These are phyloP conservation scores for Myochromella boudieri DNA, from an alignment of 768 basidiomycete genomes.

Conservation along the genomic window DNA sequence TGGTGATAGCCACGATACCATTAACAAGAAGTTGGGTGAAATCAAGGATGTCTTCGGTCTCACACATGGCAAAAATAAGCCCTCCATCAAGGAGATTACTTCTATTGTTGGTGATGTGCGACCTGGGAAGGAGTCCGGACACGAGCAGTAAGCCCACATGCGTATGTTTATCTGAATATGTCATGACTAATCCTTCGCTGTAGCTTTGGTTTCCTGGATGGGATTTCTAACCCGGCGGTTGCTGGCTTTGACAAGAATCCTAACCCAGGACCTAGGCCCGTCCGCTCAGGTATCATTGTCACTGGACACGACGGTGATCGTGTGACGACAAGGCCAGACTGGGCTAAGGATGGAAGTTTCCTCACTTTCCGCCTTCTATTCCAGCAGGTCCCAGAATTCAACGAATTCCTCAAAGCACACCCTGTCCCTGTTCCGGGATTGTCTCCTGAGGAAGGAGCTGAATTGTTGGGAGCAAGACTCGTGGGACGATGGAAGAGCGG, in stretches of 20 bases:
- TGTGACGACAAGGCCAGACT: slow-evolving; percentile 29
- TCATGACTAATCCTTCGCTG: not conserved
- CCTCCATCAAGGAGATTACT: slow-evolving; percentile 39
- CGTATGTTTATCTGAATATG: not conserved
- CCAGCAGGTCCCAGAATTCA: slow-evolving; percentile 54
- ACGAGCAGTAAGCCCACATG: slow-evolving; percentile 41
- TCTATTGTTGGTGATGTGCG: slow-evolving; percentile 40
- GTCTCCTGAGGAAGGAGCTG: slow-evolving; percentile 38
- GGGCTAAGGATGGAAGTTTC: slow-evolving; percentile 52
- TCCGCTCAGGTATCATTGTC: slow-evolving; percentile 43
- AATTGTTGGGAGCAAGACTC: slow-evolving; percentile 51
- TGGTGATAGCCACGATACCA: slow-evolving; percentile 38
- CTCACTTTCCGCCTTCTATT: slow-evolving; percentile 50
- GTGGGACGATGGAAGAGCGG: slow-evolving; percentile 59
- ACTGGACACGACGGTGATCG: slow-evolving; percentile 44
- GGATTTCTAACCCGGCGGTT: slow-evolving; percentile 50
- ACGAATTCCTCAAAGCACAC: slow-evolving; percentile 42
- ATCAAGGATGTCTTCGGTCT: slow-evolving; percentile 37
- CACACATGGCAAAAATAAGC: slow-evolving; percentile 10
- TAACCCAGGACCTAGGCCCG: slow-evolving; percentile 35
- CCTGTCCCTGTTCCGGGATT: slow-evolving; percentile 36
- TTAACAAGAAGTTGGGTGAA: slow-evolving; percentile 33
- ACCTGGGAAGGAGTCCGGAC: slow-evolving; percentile 40
- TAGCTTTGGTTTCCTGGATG: slow-evolving; percentile 54
- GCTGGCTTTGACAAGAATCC: slow-evolving; percentile 36